A percentile compares a stretch with the other conserved stretches of the same genome.
phyloP scores from a whole-genome alignment of 306 rosid species.

The Dryas octopetala region DNA sequence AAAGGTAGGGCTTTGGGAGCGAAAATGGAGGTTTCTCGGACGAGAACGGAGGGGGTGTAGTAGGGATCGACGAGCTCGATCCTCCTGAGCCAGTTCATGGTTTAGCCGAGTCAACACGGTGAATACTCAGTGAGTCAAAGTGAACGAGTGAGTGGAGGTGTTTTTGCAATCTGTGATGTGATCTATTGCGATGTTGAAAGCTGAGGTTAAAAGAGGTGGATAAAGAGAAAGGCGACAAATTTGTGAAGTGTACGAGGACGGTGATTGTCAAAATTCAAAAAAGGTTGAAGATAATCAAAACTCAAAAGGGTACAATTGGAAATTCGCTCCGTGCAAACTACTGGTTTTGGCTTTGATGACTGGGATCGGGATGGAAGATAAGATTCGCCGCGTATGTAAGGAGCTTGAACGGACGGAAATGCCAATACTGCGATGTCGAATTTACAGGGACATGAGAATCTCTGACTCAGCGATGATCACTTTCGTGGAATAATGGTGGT shows the following conservation, averaged over 20 bases:
- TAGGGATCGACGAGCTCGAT: constrained; percentile 50
- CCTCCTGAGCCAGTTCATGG: constrained; percentile 66
- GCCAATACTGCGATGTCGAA: constrained; percentile 3
- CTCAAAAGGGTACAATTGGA: constrained; percentile 30
- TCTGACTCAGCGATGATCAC: not conserved
- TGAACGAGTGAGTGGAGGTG: constrained; percentile 7
- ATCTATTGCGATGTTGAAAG: constrained; percentile 6
- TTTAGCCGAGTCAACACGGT: constrained; percentile 28
- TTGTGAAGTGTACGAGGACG: constrained; percentile 28
- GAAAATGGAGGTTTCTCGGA: constrained; percentile 47
- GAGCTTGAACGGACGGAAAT: constrained; percentile 10
- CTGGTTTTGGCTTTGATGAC: not conserved
- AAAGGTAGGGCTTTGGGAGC: constrained; percentile 39
- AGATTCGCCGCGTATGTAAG: constrained; percentile 36
- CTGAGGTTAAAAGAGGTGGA: constrained; percentile 9
- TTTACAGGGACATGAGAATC: constrained; percentile 35
- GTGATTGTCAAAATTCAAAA: not conserved
- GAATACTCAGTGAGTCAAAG: constrained; percentile 25
- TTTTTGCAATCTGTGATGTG: not conserved
- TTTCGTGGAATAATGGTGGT: not conserved
- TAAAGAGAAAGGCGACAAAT: constrained; percentile 38
- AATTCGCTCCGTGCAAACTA: not conserved
- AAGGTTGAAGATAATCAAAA: not conserved
- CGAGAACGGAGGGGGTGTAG: constrained; percentile 27
- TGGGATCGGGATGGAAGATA: not conserved